These are phyloP conservation scores for Diaporthe australafricana DNA, from an alignment of 2,329 filamentous ascomycete species.

Conservation along the genomic window DNA sequence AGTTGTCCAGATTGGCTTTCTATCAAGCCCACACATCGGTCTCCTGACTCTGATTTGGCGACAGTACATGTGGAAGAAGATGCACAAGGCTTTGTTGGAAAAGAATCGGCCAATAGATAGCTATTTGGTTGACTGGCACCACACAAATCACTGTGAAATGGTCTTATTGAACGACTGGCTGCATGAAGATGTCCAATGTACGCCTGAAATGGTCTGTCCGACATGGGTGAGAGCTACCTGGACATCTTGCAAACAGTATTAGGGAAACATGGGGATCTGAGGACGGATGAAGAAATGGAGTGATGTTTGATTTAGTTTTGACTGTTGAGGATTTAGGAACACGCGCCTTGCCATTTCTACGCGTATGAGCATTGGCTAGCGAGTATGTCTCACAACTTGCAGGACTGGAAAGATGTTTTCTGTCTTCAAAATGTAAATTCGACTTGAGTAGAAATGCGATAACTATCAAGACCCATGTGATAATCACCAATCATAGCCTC, in stretches of 20 bases:
- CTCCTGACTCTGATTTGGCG: background rate
- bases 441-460: background rate
- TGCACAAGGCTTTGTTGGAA: slow-evolving; percentile 38
- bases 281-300: too few relatives aligned
- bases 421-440: too few relatives aligned
- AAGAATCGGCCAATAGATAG: slow-evolving; percentile 36
- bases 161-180: slow-evolving; percentile 35
- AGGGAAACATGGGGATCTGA: background rate
- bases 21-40: background rate
- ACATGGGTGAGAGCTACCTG: slow-evolving; percentile 37
- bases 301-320: too few relatives aligned
- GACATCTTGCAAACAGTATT: slow-evolving; percentile 30
- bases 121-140: slow-evolving; percentile 35
- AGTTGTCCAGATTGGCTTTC: background rate
- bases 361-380: background rate
- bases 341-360: background rate
- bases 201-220: slow-evolving; percentile 35
- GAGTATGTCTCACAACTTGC: background rate
- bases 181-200: slow-evolving; percentile 36
- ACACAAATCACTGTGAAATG: slow-evolving; percentile 36
- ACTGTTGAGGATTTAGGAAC: background rate
- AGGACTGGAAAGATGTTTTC: background rate
- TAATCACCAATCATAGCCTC: background rate
- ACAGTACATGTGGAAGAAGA: slow-evolving; percentile 39
- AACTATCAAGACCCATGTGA: background rate